Percentiles rank a stretch among this genome's conserved stretches.
These are phyloP conservation scores for Bipolaris gigantea DNA, from an alignment of 2,329 filamentous ascomycete species.

Conservation along the genomic window DNA sequence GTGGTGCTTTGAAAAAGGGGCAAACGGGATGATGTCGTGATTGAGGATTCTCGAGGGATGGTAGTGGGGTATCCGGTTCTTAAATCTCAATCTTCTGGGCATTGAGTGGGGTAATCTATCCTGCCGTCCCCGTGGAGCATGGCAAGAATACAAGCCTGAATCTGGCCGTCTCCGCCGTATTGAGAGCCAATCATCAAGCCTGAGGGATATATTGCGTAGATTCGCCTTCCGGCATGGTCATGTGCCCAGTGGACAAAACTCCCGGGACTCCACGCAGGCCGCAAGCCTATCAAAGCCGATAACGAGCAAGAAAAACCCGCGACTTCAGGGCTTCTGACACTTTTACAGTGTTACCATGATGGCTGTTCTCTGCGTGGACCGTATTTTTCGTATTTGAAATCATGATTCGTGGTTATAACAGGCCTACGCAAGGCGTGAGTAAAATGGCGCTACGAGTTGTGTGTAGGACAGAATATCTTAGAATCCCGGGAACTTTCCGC, in stretches of 20 bases:
- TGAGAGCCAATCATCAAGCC: conserved; percentile 5
- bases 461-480: no score
- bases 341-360: no score
- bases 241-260: neutral
- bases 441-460: no score
- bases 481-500: no score
- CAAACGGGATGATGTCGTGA: neutral
- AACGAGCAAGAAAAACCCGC: no score
- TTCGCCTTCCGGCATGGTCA: neutral
- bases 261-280: no score
- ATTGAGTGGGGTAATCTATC: conserved; percentile 1
- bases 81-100: conserved; percentile 5
- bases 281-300: no score
- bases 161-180: neutral
- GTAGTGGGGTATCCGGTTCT: conserved; percentile 3
- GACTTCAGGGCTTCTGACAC: no score
- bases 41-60: neutral
- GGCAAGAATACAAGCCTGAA: neutral
- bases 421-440: no score
- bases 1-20: neutral
- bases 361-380: no score
- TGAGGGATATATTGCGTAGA: neutral
- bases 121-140: neutral
- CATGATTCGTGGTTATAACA: no score
- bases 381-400: no score